Evolutionary conservation across 2,329 filamentous ascomycete species (phyloP).

Genomic region (Nigrograna mackinnonii): DNA sequence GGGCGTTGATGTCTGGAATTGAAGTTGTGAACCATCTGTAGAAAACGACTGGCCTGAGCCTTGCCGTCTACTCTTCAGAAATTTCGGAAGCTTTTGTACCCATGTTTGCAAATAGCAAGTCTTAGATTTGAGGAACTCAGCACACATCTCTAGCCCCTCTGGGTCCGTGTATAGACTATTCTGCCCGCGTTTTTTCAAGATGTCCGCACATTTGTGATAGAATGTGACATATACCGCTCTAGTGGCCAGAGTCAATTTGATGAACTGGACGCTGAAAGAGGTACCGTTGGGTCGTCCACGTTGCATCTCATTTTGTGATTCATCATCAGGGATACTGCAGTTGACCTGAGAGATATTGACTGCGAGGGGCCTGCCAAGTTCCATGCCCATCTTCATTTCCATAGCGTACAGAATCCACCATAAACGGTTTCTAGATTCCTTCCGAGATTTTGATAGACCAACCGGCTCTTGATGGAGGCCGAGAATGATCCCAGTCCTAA

Average conservation of each 20-base stretch:
- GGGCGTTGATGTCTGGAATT: conserved; percentile 7
- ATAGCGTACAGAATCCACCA: conserved; percentile 54
- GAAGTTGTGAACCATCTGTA: conserved; percentile 14
- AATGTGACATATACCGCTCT: conserved; percentile 40
- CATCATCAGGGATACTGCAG: conserved; percentile 35
- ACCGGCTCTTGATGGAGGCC: conserved; percentile 55
- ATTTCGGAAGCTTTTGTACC: conserved; percentile 40
- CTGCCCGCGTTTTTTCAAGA: conserved; percentile 14
- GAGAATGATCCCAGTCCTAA: conserved; percentile 52
- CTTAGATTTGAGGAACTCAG: conserved; percentile 29
- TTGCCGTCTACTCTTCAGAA: conserved; percentile 23
- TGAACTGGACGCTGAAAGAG: conserved; percentile 43
- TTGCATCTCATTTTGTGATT: not conserved
- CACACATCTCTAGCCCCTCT: conserved; percentile 30
- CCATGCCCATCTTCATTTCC: conserved; percentile 52
- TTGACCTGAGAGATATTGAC: conserved; percentile 37
- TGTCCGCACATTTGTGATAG: conserved; percentile 30
- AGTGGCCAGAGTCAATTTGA: conserved; percentile 38
- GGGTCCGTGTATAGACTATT: conserved; percentile 35
- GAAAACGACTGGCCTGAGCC: conserved; percentile 15
- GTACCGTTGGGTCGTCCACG: conserved; percentile 39
- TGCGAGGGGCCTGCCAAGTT: conserved; percentile 51
- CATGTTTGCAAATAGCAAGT: conserved; percentile 33
- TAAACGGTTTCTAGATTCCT: conserved; percentile 49
- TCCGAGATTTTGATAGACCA: conserved; percentile 30